Evolutionary conservation across 2,329 filamentous ascomycete genomes (phyloP), one percentile per base, ranked within the genome.

Genomic region (Davidsoniella australis): DNA sequence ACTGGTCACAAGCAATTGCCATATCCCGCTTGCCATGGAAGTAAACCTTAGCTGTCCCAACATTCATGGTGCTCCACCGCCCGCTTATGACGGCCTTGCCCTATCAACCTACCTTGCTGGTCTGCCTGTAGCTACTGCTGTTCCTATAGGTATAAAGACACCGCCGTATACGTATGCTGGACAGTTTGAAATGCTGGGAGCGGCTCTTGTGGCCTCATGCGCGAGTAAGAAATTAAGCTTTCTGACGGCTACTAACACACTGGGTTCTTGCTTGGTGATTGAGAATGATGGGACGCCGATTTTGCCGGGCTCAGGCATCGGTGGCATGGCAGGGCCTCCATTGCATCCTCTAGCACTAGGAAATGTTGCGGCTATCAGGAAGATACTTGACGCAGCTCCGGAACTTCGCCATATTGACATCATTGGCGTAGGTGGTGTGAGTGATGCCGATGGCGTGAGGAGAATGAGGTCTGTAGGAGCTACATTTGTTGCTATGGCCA

Each of bases 11-110:
- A 18, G 18, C 17, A 20, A 20, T 1, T 14, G 20, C 9, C 54
- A 60, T 3, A 62, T 76, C 55, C 68, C 69, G 1, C 65, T 85
- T 1, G 78, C 77, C 16, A 75, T 87, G 67, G 84, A 89, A 62
- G 68, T 88, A 57, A 89, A 89, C 59, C 72, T 88, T 26, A 82
- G 76, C 29, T 88, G 84, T 56, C 84, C 84, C 0, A 88, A 89
- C 57, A 87, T 88, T 45, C 68, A 72, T 0, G 65, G 66, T 16
- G 71, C 72, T 43, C 78, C 82, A 0, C 84, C 84, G 1, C 82
- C 83, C 5, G 83, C 83, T 0, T 88, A 87, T 59, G 69, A 73
- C 6, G 61, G 66, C 0, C 55, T 55, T 0, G 65, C 69, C 0
- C 60, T 88, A 2, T 54, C 60, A 0, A 61, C 62, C 4, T 86